Evolutionary conservation across 75 land plant species (phyloP).

Genomic region (Isoetes taiwanensis): DNA sequence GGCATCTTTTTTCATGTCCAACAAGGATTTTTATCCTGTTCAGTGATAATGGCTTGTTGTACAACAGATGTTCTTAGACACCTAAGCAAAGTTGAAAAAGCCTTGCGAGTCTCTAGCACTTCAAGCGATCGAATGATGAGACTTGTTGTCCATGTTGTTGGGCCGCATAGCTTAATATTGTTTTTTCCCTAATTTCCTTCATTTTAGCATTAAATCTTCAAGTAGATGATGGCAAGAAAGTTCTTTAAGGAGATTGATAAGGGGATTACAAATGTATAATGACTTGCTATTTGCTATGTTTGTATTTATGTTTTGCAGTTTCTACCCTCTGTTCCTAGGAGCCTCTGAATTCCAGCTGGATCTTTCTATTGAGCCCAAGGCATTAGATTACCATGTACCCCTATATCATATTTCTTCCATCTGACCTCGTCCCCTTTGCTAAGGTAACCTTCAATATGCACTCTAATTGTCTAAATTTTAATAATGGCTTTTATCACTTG

Average conservation of each 20-base stretch:
- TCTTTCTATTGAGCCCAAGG: slow-evolving; percentile 53
- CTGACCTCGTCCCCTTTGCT: slow-evolving; percentile 72
- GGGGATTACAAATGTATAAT: no score
- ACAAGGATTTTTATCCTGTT: background rate
- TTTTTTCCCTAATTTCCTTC: slow-evolving; percentile 3
- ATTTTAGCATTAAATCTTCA: background rate
- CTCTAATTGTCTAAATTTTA: no score
- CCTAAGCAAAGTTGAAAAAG: slow-evolving; percentile 76
- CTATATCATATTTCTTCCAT: slow-evolving; percentile 72
- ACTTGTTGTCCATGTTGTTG: slow-evolving; percentile 61
- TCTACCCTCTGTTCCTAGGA: slow-evolving; percentile 84
- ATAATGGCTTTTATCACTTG: no score
- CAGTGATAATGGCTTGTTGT: slow-evolving; percentile 65
- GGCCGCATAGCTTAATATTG: slow-evolving; percentile 45
- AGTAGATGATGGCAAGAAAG: background rate
- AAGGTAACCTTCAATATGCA: slow-evolving; percentile 38
- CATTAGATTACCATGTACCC: slow-evolving; percentile 41
- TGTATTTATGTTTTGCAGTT: slow-evolving; percentile 36
- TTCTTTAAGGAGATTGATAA: no score
- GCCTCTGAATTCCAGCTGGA: slow-evolving; percentile 61
- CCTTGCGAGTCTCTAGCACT: slow-evolving; percentile 37
- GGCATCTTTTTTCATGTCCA: slow-evolving; percentile 3
- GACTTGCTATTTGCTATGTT: background rate
- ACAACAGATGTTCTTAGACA: slow-evolving; percentile 71
- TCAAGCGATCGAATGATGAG: slow-evolving; percentile 49